These are phyloP conservation scores for Murraya koenigii DNA, from an alignment of 345 rosid genomes.

Conservation along the genomic window DNA sequence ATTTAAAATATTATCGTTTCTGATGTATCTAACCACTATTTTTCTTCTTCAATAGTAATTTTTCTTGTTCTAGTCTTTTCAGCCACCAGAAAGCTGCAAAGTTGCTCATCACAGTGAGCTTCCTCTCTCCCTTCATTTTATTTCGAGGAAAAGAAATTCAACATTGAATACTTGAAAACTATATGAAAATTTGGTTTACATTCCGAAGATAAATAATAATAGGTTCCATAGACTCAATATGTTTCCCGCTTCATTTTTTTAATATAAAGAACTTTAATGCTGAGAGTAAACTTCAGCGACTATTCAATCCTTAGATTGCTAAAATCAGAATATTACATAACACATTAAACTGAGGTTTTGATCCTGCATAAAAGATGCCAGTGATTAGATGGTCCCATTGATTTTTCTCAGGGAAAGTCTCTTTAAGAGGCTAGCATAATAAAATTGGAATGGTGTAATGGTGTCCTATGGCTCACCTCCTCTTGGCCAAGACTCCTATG, in stretches of 20 bases:
- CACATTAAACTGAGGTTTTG: not conserved
- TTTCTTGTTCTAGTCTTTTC: too few species aligned
- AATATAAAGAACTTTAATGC: too few species aligned
- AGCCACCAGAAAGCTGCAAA: too few species aligned
- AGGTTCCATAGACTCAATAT: not conserved
- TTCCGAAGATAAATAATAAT: not conserved
- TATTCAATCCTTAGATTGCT: too few species aligned
- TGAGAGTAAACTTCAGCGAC: not conserved
- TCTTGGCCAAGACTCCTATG: not conserved
- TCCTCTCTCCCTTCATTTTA: not conserved
- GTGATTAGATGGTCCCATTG: not conserved
- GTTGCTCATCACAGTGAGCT: not conserved
- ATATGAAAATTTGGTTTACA: not conserved
- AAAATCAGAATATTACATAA: not conserved
- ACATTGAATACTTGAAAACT: not conserved
- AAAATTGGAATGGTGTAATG: not conserved
- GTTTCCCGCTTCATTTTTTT: not conserved
- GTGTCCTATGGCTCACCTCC: not conserved
- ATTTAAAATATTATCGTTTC: too few species aligned
- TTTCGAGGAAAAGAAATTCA: too few species aligned
- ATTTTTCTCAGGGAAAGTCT: not conserved
- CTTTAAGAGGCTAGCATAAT: not conserved
- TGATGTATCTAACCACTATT: too few species aligned
- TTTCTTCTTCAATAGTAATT: too few species aligned
- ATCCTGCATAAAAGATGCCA: not conserved